Evolutionary conservation across 2,329 filamentous ascomycete species (phyloP).

Genomic region (Pseudocercospora pini-densiflorae): DNA sequence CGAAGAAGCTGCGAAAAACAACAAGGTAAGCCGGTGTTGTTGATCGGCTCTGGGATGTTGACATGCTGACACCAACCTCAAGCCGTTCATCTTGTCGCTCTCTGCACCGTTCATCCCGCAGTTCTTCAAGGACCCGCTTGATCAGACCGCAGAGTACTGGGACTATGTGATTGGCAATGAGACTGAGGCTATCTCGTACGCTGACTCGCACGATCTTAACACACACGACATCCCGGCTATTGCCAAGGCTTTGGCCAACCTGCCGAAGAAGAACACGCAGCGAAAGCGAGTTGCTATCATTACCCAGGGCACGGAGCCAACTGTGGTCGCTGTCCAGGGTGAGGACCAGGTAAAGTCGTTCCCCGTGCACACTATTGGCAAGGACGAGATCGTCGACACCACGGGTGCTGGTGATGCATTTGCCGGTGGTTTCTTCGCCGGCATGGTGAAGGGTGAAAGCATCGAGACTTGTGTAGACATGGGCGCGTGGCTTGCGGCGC

Average conservation of each 20-base stretch:
- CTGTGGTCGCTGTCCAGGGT: constrained; percentile 73
- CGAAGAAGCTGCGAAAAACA: constrained; percentile 82
- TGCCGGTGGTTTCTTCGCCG: constrained; percentile 90
- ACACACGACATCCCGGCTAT: constrained; percentile 83
- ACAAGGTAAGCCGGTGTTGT: constrained; percentile 66
- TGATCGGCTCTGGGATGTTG: constrained; percentile 14
- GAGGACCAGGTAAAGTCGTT: constrained; percentile 70
- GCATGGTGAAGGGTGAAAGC: constrained; percentile 81
- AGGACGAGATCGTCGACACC: constrained; percentile 87
- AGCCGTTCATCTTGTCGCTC: constrained; percentile 83
- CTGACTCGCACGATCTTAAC: constrained; percentile 75
- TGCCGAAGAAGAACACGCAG: constrained; percentile 89
- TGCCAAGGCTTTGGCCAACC: constrained; percentile 79
- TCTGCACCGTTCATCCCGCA: constrained; percentile 95
- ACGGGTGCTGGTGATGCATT: constrained; percentile 97
- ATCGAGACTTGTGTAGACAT: constrained; percentile 82
- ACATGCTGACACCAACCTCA: constrained; percentile 21
- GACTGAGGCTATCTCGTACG: constrained; percentile 87
- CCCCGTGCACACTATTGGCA: constrained; percentile 78
- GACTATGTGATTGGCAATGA: constrained; percentile 98
- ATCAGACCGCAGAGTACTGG: constrained; percentile 86
- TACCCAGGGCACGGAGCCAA: constrained; percentile 93
- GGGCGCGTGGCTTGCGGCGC: constrained; percentile 93
- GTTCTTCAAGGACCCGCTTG: constrained; percentile 97
- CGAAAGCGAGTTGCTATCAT: constrained; percentile 86